Evolutionary conservation across 805 yeast genomes (phyloP).

Genomic region (Metschnikowia colocasiae): DNA sequence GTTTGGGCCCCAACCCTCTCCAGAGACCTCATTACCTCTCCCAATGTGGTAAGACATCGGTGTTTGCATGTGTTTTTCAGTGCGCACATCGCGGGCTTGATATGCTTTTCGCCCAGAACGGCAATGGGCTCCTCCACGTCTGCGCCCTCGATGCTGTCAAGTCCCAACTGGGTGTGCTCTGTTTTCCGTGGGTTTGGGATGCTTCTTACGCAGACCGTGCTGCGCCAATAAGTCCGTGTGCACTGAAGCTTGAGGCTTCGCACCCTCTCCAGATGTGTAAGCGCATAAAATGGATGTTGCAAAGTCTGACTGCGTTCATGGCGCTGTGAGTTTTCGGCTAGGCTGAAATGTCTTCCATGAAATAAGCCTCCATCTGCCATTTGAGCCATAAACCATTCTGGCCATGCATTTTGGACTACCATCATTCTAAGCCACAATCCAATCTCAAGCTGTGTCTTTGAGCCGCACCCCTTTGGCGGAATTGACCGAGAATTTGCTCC

Average conservation of each 20-base stretch:
- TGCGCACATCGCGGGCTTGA: slow-evolving; percentile 1
- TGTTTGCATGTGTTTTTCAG: background rate
- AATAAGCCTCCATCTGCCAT: too few species aligned
- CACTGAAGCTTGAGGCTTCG: too few species aligned
- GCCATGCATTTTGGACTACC: too few species aligned
- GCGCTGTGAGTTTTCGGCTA: background rate
- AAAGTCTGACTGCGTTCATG: background rate
- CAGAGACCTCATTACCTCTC: background rate
- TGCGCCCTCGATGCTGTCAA: background rate
- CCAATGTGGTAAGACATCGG: slow-evolving; percentile 1
- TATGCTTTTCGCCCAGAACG: slow-evolving; percentile 4
- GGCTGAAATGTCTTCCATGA: too few species aligned
- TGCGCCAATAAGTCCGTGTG: background rate
- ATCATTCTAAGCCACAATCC: too few species aligned
- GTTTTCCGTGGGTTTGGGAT: background rate
- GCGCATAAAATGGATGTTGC: background rate
- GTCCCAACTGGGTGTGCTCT: background rate
- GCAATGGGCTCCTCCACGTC: background rate
- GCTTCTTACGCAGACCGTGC: background rate
- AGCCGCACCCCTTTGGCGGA: background rate
- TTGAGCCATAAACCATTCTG: too few species aligned
- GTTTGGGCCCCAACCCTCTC: background rate
- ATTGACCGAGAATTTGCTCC: background rate
- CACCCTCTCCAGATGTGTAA: background rate
- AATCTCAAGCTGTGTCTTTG: too few species aligned